phyloP scores from a whole-genome alignment of 139 green algal genomes.

The Pseudopediastrum boryanum region DNA sequence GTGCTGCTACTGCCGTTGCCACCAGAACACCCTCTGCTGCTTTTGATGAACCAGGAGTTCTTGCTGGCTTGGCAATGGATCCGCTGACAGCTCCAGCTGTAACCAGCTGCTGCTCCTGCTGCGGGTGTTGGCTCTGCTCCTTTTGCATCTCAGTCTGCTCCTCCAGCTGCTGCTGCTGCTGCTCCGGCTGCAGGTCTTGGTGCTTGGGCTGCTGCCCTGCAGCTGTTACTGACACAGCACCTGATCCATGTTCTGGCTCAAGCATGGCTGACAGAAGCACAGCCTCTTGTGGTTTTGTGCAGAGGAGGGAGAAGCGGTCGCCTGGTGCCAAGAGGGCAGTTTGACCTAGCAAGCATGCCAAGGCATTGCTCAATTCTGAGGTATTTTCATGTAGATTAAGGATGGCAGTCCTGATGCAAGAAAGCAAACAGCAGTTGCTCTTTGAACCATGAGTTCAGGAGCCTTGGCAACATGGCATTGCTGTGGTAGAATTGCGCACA shows the following conservation, averaged over 20 bases:
- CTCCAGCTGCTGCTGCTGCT: conserved; percentile 27
- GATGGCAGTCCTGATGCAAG: neutral
- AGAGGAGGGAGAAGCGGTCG: conserved; percentile 18
- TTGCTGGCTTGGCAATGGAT: neutral
- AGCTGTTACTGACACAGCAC: conserved; percentile 4
- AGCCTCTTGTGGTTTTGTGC: conserved; percentile 3
- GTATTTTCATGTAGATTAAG: neutral
- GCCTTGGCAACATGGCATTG: neutral
- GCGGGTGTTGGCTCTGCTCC: neutral
- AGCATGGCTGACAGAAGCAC: too few species aligned
- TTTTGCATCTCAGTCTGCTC: neutral
- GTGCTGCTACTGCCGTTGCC: neutral
- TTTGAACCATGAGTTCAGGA: too few species aligned
- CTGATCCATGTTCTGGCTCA: too few species aligned
- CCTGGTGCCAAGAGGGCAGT: neutral
- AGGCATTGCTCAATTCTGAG: neutral
- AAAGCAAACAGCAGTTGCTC: too few species aligned
- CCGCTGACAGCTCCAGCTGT: neutral
- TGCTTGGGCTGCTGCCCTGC: conserved; percentile 1
- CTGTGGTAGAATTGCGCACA: neutral
- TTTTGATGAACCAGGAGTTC: neutral
- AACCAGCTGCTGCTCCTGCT: neutral
- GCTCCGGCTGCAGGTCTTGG: conserved; percentile 10
- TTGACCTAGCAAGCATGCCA: neutral
- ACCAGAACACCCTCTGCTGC: neutral